A percentile compares a stretch with the other conserved stretches of the same genome.
Conservation (phyloP, 495 filamentous ascomycete species). For the Chaetomium cochliodes region DNA sequence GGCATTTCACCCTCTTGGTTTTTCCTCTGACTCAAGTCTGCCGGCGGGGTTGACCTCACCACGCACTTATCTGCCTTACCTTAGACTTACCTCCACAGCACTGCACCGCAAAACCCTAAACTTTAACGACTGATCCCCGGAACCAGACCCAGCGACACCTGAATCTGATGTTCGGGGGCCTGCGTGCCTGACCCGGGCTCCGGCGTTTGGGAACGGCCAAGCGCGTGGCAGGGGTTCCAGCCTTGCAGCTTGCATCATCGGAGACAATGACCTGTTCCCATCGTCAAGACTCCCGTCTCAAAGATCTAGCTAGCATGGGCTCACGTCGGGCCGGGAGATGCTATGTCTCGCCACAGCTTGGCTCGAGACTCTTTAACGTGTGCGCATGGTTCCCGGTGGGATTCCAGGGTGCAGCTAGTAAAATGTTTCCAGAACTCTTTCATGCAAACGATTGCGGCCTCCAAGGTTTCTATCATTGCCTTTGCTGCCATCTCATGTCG, state of each 20-base stretch:
- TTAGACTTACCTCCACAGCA: too few relatives aligned
- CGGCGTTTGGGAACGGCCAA: slow-evolving; percentile 10
- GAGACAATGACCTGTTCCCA: not conserved
- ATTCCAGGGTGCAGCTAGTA: not conserved
- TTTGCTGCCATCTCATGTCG: not conserved
- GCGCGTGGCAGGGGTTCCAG: not conserved
- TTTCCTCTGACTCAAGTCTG: too few relatives aligned
- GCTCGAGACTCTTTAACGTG: not conserved
- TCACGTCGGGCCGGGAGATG: not conserved
- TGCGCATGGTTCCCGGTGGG: not conserved
- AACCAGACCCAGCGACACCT: not conserved
- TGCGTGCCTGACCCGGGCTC: not conserved
- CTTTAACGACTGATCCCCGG: not conserved
- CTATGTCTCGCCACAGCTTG: not conserved
- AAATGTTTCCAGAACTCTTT: too few relatives aligned
- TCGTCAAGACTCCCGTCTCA: not conserved
- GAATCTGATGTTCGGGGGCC: not conserved
- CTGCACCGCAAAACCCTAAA: too few relatives aligned
- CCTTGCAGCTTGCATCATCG: slow-evolving; percentile 14
- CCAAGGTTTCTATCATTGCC: not conserved
- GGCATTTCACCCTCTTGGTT: too few relatives aligned
- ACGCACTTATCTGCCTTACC: too few relatives aligned
- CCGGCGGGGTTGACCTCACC: too few relatives aligned
- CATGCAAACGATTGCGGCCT: not conserved
- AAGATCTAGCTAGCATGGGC: not conserved